Conservation (phyloP, 2,329 filamentous ascomycete species). For the Trichoderma citrinoviride region DNA sequence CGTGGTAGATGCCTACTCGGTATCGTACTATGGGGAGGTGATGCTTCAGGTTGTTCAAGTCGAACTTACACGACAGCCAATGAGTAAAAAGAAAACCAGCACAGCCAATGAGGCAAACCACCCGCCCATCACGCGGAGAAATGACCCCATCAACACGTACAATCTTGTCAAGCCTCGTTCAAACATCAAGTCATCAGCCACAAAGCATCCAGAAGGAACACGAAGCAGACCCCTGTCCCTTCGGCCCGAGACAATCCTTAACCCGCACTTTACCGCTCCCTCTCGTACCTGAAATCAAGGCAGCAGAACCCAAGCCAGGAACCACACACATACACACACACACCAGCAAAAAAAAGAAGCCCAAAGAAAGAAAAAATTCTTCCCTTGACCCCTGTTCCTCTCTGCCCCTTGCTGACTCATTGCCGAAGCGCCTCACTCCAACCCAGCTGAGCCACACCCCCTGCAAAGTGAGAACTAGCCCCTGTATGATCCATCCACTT, state of each 20-base stretch:
- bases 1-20: too few species aligned
- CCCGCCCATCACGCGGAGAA: too few species aligned
- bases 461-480: too few species aligned
- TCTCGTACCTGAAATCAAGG: constrained; percentile 2
- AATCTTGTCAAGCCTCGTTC: too few species aligned
- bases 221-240: not conserved
- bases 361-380: not conserved
- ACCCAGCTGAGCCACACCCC: constrained; percentile 6
- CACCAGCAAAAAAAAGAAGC: not conserved
- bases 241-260: not conserved
- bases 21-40: too few species aligned
- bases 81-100: too few species aligned
- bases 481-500: not conserved
- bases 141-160: too few species aligned
- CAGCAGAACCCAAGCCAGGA: too few species aligned
- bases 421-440: not conserved
- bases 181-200: not conserved
- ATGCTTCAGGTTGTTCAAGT: too few species aligned
- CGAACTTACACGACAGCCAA: too few species aligned
- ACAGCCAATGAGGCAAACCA: too few species aligned
- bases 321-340: not conserved
- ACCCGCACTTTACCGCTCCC: not conserved
- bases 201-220: not conserved
- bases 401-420: constrained; percentile 12
- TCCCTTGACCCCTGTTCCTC: not conserved